Base-by-base conservation (phyloP, 2,329 filamentous ascomycete genomes). In the Diaporthe destruens region DNA sequence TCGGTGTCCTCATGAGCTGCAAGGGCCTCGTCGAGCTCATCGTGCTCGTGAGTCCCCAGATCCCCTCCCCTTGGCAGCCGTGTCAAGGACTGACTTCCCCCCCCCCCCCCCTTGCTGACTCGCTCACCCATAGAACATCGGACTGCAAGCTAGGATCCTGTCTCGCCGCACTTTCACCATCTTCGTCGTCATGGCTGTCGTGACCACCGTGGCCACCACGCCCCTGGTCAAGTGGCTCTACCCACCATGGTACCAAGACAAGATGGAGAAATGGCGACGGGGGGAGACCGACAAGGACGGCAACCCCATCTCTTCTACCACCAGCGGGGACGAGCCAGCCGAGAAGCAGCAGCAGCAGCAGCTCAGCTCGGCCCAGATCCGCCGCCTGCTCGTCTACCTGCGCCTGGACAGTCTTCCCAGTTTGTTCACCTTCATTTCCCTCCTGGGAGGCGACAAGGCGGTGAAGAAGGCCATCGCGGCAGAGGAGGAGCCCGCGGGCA, bases 1-100 rank as follows among this genome's bases (percentile, higher is more conserved):
- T 98, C 76, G 96, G 96, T 18, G 90, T 92, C 20, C 83, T 98
- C 77, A 98, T 98, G 96, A 97, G 94, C 82, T 98, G 96, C 82
- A 98, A 98, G 82, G 96, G 96, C 78, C 86, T 98, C 12, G 95
- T 98, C 0, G 95, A 98, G 81, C 85, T 98, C 68, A 98, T 98
- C 80, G 95, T 98, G n/a, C 81, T 97, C 81, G 94, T 95, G 86
- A 83, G 90, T 63, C 29, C 39, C 16, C 39, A 8, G 68, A 29
- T 8, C 12, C 25, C 9, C 39, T 14, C 39, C 39, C 39, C 39
- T 18, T 42, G 39, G 14, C 12, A 18, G 12, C 12, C 5, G 14
- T 42, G 39, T 42, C 12, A 14, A 56, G 9, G 44, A 42, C 29
- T 29, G 29, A 29, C 29, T 29, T 5, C 29, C 29, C 29, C 75